phyloP scores from a whole-genome alignment of 2,329 filamentous ascomycete genomes.

The Chaetomium olivaceum region DNA sequence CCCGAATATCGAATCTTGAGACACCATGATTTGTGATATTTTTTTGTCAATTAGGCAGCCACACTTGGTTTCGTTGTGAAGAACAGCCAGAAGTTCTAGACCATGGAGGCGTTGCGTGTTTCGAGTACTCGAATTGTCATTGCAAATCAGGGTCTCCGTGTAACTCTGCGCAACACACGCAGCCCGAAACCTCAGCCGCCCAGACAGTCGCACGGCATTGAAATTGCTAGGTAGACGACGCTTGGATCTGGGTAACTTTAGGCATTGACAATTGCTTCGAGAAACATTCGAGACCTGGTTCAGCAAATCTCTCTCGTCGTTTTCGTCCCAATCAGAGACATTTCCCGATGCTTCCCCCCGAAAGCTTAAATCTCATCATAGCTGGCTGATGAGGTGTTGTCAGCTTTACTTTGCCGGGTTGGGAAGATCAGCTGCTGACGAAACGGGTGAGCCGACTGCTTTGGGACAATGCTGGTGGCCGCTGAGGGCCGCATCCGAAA shows the following conservation, averaged over 20 bases:
- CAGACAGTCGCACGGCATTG: slow-evolving; percentile 4
- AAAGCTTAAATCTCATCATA: not conserved
- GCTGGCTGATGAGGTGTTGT: slow-evolving; percentile 3
- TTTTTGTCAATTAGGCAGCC: not conserved
- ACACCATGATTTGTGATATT: not conserved
- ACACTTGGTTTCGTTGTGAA: not conserved
- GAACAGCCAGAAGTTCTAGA: not conserved
- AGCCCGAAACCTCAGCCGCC: not conserved
- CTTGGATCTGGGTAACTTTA: not conserved
- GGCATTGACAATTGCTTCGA: slow-evolving; percentile 8
- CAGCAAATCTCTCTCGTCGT: slow-evolving; percentile 1
- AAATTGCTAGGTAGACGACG: not conserved
- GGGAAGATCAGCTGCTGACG: slow-evolving; percentile 10
- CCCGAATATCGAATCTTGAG: not conserved
- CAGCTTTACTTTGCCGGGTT: slow-evolving; percentile 7
- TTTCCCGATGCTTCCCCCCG: not conserved
- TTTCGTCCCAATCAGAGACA: slow-evolving; percentile 6
- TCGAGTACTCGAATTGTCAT: not conserved
- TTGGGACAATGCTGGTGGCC: not conserved
- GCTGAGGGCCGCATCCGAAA: not conserved
- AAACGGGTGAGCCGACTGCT: not conserved
- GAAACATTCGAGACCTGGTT: not conserved
- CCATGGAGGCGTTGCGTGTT: not conserved
- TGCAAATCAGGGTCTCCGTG: slow-evolving; percentile 3
- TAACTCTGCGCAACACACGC: not conserved